Evolutionary conservation across 306 rosid genomes (phyloP).

Genomic region (Adenanthera pavonina): DNA sequence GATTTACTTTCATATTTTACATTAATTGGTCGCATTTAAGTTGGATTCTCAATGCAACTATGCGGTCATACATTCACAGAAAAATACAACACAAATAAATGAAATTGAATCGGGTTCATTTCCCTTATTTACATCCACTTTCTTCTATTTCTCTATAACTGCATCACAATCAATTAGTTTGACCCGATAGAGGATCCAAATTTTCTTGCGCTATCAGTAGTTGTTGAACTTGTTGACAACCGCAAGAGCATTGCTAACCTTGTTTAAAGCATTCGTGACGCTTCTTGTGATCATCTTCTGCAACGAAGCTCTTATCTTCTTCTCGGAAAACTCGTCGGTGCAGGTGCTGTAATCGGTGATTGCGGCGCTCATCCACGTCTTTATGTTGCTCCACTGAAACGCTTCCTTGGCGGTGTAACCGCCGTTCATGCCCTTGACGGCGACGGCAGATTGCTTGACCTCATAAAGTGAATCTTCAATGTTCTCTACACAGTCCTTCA

Average conservation of each 20-base stretch:
- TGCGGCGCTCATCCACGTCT: constrained; percentile 66
- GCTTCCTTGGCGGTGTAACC: neutral
- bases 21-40: neutral
- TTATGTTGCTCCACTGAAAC: constrained; percentile 41
- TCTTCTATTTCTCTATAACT: neutral
- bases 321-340: constrained; percentile 52
- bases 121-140: neutral
- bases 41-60: neutral
- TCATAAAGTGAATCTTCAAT: constrained; percentile 29
- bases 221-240: neutral
- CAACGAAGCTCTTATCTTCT: constrained; percentile 24
- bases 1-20: neutral
- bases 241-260: neutral
- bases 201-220: neutral
- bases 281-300: constrained; percentile 34
- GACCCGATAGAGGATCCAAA: neutral
- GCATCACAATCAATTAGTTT: neutral
- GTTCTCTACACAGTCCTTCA: constrained; percentile 50
- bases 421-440: constrained; percentile 32
- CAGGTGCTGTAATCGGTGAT: constrained; percentile 50
- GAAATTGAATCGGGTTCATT: neutral
- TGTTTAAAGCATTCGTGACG: constrained; percentile 7
- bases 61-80: neutral
- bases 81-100: neutral
- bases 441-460: constrained; percentile 34